Base-by-base conservation (phyloP, 805 yeast genomes). In the Starmerella apicola region DNA sequence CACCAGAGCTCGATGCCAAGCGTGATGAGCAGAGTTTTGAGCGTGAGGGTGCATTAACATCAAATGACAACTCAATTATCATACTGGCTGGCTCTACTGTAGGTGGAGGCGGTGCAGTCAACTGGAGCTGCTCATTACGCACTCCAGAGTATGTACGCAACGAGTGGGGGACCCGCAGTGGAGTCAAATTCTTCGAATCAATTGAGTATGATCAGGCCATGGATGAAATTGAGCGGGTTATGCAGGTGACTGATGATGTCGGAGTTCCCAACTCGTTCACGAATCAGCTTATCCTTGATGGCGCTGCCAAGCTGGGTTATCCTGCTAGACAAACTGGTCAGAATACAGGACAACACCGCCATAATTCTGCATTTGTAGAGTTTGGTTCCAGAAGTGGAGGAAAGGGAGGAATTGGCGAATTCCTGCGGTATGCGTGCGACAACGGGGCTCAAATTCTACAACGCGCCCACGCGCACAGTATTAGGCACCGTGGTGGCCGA, bases 21-120 rank as follows among this genome's bases (percentile, higher is more conserved):
- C 72, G 69, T 3, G 46, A 51, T 27, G 32, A 44, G 3, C 54
- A 53, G 6, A 51, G 67, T 34, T 71, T 60, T 48, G 75, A 72
- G 50, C 41, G 45, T 7, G 52, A 54, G 1, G 75, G 73, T 2
- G 36, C 51, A 2, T 5, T 70, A 3, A 37, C 61, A n/a, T 48
- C 67, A 5, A 45, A 46, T 7, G 64, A 63, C 44, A 61, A 59
- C 33, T 62, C 62, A 33, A 36, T 63, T 12, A 41, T 59, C 9
- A 44, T 69, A 3, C 51, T 71, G 33, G 74, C 76, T 0, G 78
- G 76, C 5, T 48, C 74, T 2, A 69, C 72, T 0, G 67, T 72
- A 39, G 78, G 78, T 5, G 78, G 77, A 12, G 77, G 77, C 5
- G 60, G 72, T 5, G 70, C 76, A 12, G 67, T 72, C 32, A 72